phyloP scores from a whole-genome alignment of 2,329 filamentous ascomycete genomes.

The Phaeosphaeria sp. region DNA sequence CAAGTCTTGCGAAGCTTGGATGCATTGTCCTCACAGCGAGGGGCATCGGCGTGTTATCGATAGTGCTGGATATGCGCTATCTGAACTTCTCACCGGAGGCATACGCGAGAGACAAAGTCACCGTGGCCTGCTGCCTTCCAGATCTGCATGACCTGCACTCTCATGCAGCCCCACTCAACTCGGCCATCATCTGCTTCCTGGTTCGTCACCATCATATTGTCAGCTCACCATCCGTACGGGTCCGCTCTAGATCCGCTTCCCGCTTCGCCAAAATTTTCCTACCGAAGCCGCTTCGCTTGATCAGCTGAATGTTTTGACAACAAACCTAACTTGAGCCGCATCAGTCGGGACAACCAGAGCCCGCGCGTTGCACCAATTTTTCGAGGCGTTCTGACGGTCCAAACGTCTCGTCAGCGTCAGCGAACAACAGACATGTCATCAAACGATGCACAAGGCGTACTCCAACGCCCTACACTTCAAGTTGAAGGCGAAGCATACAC shows the following conservation, averaged over 20 bases:
- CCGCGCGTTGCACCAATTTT: neutral
- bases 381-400: constrained; percentile 6
- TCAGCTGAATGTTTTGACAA: neutral
- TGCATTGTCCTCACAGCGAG: neutral
- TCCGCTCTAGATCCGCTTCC: constrained; percentile 11
- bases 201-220: constrained; percentile 3
- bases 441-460: neutral
- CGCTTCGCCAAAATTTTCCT: constrained; percentile 16
- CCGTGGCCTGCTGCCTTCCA: too few relatives aligned
- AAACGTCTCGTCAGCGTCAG: constrained; percentile 19
- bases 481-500: constrained; percentile 5
- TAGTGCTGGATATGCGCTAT: neutral
- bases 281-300: constrained; percentile 17
- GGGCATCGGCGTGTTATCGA: neutral
- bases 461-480: constrained; percentile 4
- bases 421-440: neutral
- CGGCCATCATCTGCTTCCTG: constrained; percentile 10
- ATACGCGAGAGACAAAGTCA: too few relatives aligned
- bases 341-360: neutral
- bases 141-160: too few relatives aligned
- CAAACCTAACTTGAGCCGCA: neutral
- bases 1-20: neutral
- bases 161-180: constrained; percentile 9
- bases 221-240: too few relatives aligned
- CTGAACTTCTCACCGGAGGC: neutral